A percentile compares a stretch with the other conserved stretches of the same genome.
phyloP scores from a whole-genome alignment of 1,284 basidiomycete species.

The Inonotus hispidus region DNA sequence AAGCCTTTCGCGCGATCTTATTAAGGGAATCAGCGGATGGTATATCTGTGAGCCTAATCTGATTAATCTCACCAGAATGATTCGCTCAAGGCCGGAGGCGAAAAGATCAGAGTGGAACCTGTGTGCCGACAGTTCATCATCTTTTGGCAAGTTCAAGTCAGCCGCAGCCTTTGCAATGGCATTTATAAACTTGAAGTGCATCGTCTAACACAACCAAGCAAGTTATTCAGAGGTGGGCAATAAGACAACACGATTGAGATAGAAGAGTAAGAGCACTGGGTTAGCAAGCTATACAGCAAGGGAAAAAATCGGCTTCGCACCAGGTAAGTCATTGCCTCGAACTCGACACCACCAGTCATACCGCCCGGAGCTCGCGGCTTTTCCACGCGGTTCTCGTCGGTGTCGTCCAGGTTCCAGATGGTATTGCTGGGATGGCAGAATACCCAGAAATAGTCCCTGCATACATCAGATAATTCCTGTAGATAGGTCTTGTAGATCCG shows the following conservation, averaged over 20 bases:
- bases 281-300: not conserved
- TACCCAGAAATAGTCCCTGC: conserved; percentile 97
- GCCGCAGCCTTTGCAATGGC: conserved; percentile 60
- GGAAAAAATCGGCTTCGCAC: conserved; percentile 42
- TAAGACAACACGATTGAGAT: not conserved
- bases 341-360: conserved; percentile 98
- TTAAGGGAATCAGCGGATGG: not conserved
- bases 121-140: conserved; percentile 69
- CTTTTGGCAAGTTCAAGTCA: conserved; percentile 56
- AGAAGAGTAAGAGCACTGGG: not conserved
- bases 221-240: not conserved
- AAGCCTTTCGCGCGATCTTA: conserved; percentile 89
- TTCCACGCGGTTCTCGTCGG: conserved; percentile 80
- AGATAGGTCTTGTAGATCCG: conserved; percentile 90
- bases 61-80: conserved; percentile 52
- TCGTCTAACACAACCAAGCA: conserved; percentile 50
- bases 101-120: conserved; percentile 82
- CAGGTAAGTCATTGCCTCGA: conserved; percentile 94
- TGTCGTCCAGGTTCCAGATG: conserved; percentile 79
- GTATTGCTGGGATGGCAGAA: conserved; percentile 95
- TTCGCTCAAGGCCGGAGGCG: conserved; percentile 81
- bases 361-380: conserved; percentile 93
- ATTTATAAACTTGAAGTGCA: conserved; percentile 81
- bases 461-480: conserved; percentile 83
- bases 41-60: conserved; percentile 6